Conservation (phyloP, 805 yeast genomes). For the Candida boidinii region DNA sequence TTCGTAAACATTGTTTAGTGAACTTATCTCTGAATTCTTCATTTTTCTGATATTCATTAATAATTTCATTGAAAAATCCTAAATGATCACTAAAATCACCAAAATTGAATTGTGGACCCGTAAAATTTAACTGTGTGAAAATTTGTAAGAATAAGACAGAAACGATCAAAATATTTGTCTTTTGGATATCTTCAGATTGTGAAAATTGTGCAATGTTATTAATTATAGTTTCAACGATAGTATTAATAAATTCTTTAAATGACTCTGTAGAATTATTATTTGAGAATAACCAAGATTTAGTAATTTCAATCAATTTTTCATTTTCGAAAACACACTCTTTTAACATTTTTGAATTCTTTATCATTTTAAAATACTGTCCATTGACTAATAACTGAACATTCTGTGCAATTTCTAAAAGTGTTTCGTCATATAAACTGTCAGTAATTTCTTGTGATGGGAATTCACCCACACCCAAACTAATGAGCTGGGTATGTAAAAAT, state of each 20-base stretch:
- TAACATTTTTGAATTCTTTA: slow-evolving; percentile 5
- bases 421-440: neutral
- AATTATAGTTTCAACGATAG: slow-evolving; percentile 1
- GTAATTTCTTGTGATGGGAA: neutral
- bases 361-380: slow-evolving; percentile 20
- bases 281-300: slow-evolving; percentile 1
- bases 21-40: slow-evolving; percentile 13
- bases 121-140: slow-evolving; percentile 69
- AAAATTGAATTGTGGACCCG: slow-evolving; percentile 63
- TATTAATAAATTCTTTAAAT: slow-evolving; percentile 3
- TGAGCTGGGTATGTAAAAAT: slow-evolving; percentile 8
- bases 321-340: slow-evolving; percentile 10
- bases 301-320: slow-evolving; percentile 1
- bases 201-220: slow-evolving; percentile 1
- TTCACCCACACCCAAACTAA: slow-evolving; percentile 10
- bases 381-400: slow-evolving; percentile 10
- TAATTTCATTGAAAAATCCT: slow-evolving; percentile 12
- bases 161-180: slow-evolving; percentile 22
- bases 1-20: slow-evolving; percentile 3
- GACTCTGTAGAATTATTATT: neutral
- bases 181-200: slow-evolving; percentile 8
- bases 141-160: slow-evolving; percentile 59
- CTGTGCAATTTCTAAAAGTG: neutral
- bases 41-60: slow-evolving; percentile 7
- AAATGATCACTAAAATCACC: slow-evolving; percentile 10